Evolutionary conservation across 331 rosid genomes (phyloP).

Genomic region (Malus hybrid): DNA sequence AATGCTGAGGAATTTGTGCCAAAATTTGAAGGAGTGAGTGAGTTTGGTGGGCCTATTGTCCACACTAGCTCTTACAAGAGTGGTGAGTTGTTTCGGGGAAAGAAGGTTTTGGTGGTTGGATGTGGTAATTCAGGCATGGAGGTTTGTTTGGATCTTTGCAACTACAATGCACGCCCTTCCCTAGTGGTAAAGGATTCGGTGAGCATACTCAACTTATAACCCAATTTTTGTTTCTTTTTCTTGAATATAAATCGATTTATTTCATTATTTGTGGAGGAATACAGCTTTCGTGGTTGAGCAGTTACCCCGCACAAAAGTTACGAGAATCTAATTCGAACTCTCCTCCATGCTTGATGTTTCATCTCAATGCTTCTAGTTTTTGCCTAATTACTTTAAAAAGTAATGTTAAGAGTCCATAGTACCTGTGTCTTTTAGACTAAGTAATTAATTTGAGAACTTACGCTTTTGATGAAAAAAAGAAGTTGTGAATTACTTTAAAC

Average conservation of each 20-base stretch:
- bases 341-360: background rate
- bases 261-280: background rate
- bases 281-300: background rate
- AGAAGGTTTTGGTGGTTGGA: constrained; percentile 81
- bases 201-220: constrained; percentile 11
- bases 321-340: background rate
- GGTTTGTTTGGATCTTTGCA: constrained; percentile 79
- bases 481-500: background rate
- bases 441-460: background rate
- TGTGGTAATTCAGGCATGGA: constrained; percentile 99
- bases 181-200: constrained; percentile 78
- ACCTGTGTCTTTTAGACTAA: too few species aligned
- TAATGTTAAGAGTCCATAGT: background rate
- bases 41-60: constrained; percentile 46
- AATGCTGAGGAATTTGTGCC: constrained; percentile 67
- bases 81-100: constrained; percentile 56
- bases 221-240: background rate
- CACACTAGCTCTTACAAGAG: constrained; percentile 72
- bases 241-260: background rate
- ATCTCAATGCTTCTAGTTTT: background rate
- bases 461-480: background rate
- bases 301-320: background rate
- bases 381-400: background rate
- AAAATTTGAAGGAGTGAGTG: constrained; percentile 48
- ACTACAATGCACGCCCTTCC: constrained; percentile 68